Evolutionary conservation across 192 early-diverging fungal species (phyloP).

Genomic region (Jimgerdemannia flammicorona): DNA sequence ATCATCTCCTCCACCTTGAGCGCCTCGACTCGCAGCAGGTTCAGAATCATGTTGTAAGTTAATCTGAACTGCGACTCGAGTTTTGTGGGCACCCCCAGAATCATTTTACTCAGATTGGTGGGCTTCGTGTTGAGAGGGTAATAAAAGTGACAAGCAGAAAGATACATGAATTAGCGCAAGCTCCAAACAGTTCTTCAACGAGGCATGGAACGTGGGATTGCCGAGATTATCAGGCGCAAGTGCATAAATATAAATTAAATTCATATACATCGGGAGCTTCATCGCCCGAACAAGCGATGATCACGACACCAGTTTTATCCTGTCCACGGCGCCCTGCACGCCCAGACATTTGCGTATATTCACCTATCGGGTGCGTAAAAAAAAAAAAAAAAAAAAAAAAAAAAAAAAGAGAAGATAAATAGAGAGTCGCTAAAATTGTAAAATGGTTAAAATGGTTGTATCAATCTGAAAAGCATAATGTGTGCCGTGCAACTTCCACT

Average conservation of each 20-base stretch:
- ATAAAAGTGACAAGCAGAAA: too few relatives aligned
- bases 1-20: slow-evolving; percentile 98
- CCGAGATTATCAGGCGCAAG: too few relatives aligned
- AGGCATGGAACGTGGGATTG: background rate
- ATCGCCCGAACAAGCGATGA: slow-evolving; percentile 70
- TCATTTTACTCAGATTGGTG: slow-evolving; percentile 67
- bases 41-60: slow-evolving; percentile 98
- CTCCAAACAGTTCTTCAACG: too few relatives aligned
- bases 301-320: slow-evolving; percentile 88
- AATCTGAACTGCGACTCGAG: slow-evolving; percentile 93
- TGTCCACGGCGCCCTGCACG: slow-evolving; percentile 93
- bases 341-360: slow-evolving; percentile 99
- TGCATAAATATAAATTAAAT: too few relatives aligned
- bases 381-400: background rate
- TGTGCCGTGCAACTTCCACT: background rate
- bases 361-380: slow-evolving; percentile 46
- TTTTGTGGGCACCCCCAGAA: slow-evolving; percentile 85
- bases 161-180: too few relatives aligned
- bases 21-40: slow-evolving; percentile 90
- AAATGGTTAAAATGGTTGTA: too few relatives aligned
- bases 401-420: background rate
- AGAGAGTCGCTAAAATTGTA: too few relatives aligned
- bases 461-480: background rate
- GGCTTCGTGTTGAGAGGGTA: too few relatives aligned
- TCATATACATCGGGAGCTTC: slow-evolving; percentile 40